Evolutionary conservation across 148 eudicot species (phyloP).

Genomic region (Diospyros kaki): DNA sequence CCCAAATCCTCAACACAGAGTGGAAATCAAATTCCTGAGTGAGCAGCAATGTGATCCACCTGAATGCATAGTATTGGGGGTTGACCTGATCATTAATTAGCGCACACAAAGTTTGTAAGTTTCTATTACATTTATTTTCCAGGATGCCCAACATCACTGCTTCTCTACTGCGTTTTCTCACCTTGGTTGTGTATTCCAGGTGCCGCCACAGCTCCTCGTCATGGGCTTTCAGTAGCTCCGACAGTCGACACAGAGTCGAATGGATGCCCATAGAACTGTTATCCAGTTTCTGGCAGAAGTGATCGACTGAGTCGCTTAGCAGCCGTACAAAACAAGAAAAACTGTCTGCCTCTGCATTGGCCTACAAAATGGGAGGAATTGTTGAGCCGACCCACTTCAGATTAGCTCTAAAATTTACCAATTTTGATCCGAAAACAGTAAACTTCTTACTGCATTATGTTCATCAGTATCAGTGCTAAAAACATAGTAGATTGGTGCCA

Average conservation of each 20-base stretch:
- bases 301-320: slow-evolving; percentile 58
- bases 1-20: slow-evolving; percentile 62
- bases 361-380: slow-evolving; percentile 29
- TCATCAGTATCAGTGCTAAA: slow-evolving; percentile 50
- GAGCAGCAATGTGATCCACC: slow-evolving; percentile 71
- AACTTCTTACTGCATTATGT: slow-evolving; percentile 53
- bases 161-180: not conserved
- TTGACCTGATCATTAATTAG: slow-evolving; percentile 40
- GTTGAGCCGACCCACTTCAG: not conserved
- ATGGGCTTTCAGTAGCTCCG: slow-evolving; percentile 41
- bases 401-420: not conserved
- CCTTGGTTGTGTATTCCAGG: slow-evolving; percentile 58
- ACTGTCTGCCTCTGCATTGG: slow-evolving; percentile 64
- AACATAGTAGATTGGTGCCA: slow-evolving; percentile 59
- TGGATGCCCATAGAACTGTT: slow-evolving; percentile 58
- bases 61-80: slow-evolving; percentile 61
- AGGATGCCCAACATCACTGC: not conserved
- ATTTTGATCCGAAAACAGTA: not conserved
- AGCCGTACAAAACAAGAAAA: slow-evolving; percentile 59
- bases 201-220: slow-evolving; percentile 68
- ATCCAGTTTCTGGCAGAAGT: slow-evolving; percentile 70
- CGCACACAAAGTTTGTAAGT: too few relatives aligned
- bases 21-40: slow-evolving; percentile 61
- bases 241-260: slow-evolving; percentile 55
- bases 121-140: too few relatives aligned